Conservation (phyloP, 768 basidiomycete genomes). For the Melanogaster broomeanus region DNA sequence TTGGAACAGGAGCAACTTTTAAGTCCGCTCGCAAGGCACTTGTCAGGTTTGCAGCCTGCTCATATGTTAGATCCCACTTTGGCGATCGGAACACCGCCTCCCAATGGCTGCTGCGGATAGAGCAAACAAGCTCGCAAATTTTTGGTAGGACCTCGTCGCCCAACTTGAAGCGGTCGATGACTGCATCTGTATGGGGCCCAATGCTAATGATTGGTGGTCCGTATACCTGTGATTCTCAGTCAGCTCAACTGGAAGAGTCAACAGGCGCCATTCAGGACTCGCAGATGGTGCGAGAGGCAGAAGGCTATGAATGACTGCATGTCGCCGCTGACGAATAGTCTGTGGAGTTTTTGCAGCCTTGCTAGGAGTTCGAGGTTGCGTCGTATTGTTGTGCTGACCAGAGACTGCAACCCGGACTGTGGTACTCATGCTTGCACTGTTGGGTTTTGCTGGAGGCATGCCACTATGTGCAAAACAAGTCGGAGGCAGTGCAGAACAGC, state of each 20-base stretch:
- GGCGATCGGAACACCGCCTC: slow-evolving; percentile 12
- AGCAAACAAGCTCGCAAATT: neutral
- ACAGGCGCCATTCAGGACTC: no score
- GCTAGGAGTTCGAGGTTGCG: no score
- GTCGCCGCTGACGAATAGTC: no score
- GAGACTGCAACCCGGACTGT: no score
- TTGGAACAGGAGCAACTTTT: neutral
- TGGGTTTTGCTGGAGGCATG: no score
- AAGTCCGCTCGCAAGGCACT: slow-evolving; percentile 1
- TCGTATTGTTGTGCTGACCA: no score
- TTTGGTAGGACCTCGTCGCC: neutral
- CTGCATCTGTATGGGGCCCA: slow-evolving; percentile 5
- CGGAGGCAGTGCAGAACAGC: neutral
- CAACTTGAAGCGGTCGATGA: neutral
- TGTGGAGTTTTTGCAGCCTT: no score
- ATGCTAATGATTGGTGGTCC: slow-evolving; percentile 4
- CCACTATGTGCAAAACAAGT: neutral
- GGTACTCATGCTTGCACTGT: no score
- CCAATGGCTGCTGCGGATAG: slow-evolving; percentile 3
- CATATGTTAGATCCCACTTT: neutral
- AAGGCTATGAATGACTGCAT: no score
- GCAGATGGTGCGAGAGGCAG: no score
- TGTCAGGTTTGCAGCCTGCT: slow-evolving; percentile 3
- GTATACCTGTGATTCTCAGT: no score
- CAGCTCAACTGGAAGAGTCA: no score